These are phyloP conservation scores for Scleroderma citrinum DNA, from an alignment of 768 basidiomycete genomes.

Conservation along the genomic window DNA sequence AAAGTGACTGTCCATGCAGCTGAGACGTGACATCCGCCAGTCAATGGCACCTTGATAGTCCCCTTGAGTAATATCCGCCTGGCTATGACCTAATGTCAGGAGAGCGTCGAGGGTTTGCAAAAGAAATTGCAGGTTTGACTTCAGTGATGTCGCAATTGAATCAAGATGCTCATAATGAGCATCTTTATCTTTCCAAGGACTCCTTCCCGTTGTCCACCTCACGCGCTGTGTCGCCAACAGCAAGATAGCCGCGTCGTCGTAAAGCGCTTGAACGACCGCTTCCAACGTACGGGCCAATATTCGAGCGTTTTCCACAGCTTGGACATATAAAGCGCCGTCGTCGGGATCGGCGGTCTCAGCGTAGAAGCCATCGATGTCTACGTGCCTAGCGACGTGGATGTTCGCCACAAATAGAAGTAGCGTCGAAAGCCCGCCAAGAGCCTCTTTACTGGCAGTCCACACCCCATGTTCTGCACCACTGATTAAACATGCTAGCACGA, in stretches of 20 bases:
- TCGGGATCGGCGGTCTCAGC: constrained; percentile 38
- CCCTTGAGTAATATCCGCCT: constrained; percentile 61
- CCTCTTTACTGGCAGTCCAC: constrained; percentile 38
- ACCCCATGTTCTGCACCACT: constrained; percentile 28
- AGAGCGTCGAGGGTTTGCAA: constrained; percentile 59
- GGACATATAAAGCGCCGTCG: constrained; percentile 47
- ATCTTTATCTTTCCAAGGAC: constrained; percentile 12
- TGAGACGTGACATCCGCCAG: constrained; percentile 69
- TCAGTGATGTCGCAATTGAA: constrained; percentile 44
- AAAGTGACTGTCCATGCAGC: constrained; percentile 49
- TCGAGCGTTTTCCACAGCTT: constrained; percentile 66
- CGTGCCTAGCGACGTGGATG: constrained; percentile 72
- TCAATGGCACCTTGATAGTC: constrained; percentile 74
- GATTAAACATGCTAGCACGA: too few relatives aligned
- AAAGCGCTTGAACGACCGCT: constrained; percentile 61
- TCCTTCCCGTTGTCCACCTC: constrained; percentile 9
- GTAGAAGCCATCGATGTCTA: constrained; percentile 75
- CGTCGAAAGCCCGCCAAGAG: constrained; percentile 50
- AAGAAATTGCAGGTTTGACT: constrained; percentile 50
- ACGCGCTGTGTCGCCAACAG: constrained; percentile 50
- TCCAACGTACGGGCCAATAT: constrained; percentile 66
- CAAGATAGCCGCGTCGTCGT: constrained; percentile 62
- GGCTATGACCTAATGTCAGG: constrained; percentile 60
- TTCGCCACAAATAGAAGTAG: constrained; percentile 59
- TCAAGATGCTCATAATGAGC: constrained; percentile 40